A percentile compares a stretch with the other conserved stretches of the same genome.
Conservation (phyloP, 2,329 filamentous ascomycete species). For the Penicillium oxalicum region DNA sequence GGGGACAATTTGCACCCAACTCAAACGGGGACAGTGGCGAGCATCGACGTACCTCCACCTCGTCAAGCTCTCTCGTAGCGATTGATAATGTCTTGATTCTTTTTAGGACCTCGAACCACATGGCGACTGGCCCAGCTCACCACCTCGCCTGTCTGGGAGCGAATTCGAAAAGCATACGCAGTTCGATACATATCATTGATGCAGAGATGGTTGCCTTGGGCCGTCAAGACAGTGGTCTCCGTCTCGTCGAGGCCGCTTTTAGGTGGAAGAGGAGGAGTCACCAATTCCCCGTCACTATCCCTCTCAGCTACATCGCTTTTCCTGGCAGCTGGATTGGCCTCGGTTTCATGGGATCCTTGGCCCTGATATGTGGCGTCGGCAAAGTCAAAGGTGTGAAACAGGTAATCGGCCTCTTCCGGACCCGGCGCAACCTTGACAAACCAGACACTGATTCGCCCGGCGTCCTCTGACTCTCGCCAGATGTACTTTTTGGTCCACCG, state of each 20-base stretch:
- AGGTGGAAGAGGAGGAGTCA: conserved; percentile 23
- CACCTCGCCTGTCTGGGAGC: conserved; percentile 26
- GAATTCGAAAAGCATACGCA: conserved; percentile 39
- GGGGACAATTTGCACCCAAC: too few relatives aligned
- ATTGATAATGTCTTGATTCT: conserved; percentile 43
- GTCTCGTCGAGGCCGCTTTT: neutral
- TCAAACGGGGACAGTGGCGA: too few relatives aligned
- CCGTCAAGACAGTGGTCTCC: conserved; percentile 29
- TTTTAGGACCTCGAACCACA: conserved; percentile 42
- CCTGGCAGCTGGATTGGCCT: neutral
- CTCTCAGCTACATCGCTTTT: neutral
- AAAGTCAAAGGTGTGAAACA: conserved; percentile 42
- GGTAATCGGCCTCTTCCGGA: conserved; percentile 35
- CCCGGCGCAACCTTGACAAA: conserved; percentile 36
- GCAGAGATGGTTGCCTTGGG: conserved; percentile 41
- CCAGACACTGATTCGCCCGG: conserved; percentile 38
- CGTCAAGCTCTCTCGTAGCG: conserved; percentile 22
- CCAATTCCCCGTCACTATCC: conserved; percentile 5
- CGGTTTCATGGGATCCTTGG: neutral
- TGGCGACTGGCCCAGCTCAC: conserved; percentile 41
- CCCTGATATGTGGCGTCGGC: conserved; percentile 3
- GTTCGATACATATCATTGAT: conserved; percentile 45
- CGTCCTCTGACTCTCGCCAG: conserved; percentile 29
- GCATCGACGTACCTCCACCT: neutral
- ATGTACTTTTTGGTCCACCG: conserved; percentile 42